Conservation (phyloP, 768 basidiomycete species). For the Mycena galericulata region DNA sequence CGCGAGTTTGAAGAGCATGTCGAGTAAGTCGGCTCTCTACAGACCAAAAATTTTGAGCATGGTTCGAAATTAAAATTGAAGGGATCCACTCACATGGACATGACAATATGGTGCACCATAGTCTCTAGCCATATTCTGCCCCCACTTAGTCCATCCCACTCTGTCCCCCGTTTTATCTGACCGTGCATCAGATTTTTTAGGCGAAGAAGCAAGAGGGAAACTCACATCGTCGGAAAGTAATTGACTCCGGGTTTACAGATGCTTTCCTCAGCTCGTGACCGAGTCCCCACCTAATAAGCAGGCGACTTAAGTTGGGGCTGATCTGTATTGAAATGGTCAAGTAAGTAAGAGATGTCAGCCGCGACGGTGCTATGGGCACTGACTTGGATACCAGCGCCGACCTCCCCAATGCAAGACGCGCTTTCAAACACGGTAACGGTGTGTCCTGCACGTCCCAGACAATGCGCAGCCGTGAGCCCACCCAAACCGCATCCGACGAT, state of each 20-base stretch:
- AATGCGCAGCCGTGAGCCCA: constrained; percentile 55
- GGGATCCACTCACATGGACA: constrained; percentile 45
- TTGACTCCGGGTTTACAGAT: constrained; percentile 53
- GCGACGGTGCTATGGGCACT: not conserved
- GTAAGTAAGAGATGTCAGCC: not conserved
- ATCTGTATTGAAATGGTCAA: constrained; percentile 7
- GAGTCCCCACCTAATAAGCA: constrained; percentile 65
- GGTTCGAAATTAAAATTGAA: not conserved
- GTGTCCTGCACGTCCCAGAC: constrained; percentile 55
- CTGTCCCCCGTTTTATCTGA: constrained; percentile 49
- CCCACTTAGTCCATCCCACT: constrained; percentile 44
- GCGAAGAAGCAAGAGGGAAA: not conserved
- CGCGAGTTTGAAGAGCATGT: constrained; percentile 52
- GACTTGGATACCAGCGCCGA: constrained; percentile 63
- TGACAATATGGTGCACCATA: constrained; percentile 50
- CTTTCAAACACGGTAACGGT: constrained; percentile 54
- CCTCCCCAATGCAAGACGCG: constrained; percentile 50
- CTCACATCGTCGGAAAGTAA: constrained; percentile 59
- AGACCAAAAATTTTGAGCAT: constrained; percentile 4
- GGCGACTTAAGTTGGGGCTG: constrained; percentile 53
- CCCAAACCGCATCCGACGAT: constrained; percentile 28
- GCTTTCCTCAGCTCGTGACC: constrained; percentile 52
- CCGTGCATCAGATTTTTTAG: not conserved
- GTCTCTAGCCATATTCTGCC: constrained; percentile 44
- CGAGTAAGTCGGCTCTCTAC: constrained; percentile 64